Conservation (phyloP, 306 rosid genomes). For the Crataegus laevigata region DNA sequence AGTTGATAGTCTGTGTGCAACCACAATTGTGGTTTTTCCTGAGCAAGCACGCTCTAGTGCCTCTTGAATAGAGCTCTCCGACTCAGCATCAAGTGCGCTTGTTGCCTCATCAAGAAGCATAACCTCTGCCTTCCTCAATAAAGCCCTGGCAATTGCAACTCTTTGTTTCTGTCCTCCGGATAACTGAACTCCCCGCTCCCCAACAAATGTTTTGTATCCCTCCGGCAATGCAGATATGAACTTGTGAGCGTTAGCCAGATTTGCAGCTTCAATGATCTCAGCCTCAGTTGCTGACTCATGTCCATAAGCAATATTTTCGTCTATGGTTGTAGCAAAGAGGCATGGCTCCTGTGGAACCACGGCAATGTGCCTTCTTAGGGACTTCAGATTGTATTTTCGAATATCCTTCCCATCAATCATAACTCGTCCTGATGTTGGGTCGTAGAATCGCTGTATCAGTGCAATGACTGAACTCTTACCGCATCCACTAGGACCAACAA, state of each 20-base stretch:
- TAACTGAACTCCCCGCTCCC: constrained; percentile 89
- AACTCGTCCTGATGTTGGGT: constrained; percentile 85
- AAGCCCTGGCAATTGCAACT: constrained; percentile 85
- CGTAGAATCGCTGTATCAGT: constrained; percentile 79
- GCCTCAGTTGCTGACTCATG: constrained; percentile 83
- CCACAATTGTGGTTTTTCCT: constrained; percentile 85
- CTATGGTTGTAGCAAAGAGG: constrained; percentile 74
- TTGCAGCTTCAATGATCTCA: constrained; percentile 90
- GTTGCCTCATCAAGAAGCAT: constrained; percentile 97
- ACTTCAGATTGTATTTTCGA: constrained; percentile 83
- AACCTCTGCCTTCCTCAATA: constrained; percentile 78
- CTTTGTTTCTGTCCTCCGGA: constrained; percentile 97
- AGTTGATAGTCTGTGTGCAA: constrained; percentile 84
- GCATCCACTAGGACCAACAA: constrained; percentile 97
- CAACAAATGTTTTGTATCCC: constrained; percentile 85
- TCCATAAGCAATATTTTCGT: constrained; percentile 92
- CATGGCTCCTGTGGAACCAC: constrained; percentile 98
- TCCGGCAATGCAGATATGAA: constrained; percentile 77
- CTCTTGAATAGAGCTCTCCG: constrained; percentile 92
- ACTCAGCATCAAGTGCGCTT: constrained; percentile 94
- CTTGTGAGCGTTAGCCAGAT: constrained; percentile 84
- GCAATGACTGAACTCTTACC: constrained; percentile 95
- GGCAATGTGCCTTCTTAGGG: constrained; percentile 83
- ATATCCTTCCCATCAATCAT: constrained; percentile 90
- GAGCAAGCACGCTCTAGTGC: constrained; percentile 81